Conservation (phyloP, 306 rosid genomes). For the Lotus japonicus region DNA sequence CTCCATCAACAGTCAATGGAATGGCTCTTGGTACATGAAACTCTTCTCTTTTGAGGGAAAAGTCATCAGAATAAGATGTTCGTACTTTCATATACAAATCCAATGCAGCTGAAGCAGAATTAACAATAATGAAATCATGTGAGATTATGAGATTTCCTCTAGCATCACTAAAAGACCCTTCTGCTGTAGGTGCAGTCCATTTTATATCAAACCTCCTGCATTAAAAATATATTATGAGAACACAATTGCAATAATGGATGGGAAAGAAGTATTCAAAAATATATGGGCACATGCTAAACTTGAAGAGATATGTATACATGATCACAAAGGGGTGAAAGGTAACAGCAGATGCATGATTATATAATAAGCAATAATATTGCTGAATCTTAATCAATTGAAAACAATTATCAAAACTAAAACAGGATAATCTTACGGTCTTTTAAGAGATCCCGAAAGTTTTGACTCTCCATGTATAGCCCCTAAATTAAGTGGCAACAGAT, state of each 20-base stretch:
- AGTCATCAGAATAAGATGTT: constrained; percentile 52
- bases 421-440: constrained; percentile 68
- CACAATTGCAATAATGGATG: not conserved
- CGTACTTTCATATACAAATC: constrained; percentile 62
- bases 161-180: constrained; percentile 81
- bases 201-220: constrained; percentile 77
- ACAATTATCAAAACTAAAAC: not conserved
- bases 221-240: not conserved
- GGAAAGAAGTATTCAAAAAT: not conserved
- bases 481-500: constrained; percentile 53
- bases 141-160: constrained; percentile 88
- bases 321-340: not conserved
- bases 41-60: constrained; percentile 33
- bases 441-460: constrained; percentile 75
- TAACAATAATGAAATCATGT: constrained; percentile 51
- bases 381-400: constrained; percentile 9
- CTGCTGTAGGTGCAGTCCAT: constrained; percentile 84
- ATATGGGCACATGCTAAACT: constrained; percentile 21
- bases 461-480: constrained; percentile 79
- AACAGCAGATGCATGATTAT: constrained; percentile 14
- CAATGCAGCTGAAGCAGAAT: constrained; percentile 82
- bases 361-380: constrained; percentile 15
- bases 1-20: constrained; percentile 60
- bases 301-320: constrained; percentile 21
- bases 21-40: constrained; percentile 29